Evolutionary conservation across 108 stramenopile species (phyloP).

Genomic region (Cyclotella cryptica): DNA sequence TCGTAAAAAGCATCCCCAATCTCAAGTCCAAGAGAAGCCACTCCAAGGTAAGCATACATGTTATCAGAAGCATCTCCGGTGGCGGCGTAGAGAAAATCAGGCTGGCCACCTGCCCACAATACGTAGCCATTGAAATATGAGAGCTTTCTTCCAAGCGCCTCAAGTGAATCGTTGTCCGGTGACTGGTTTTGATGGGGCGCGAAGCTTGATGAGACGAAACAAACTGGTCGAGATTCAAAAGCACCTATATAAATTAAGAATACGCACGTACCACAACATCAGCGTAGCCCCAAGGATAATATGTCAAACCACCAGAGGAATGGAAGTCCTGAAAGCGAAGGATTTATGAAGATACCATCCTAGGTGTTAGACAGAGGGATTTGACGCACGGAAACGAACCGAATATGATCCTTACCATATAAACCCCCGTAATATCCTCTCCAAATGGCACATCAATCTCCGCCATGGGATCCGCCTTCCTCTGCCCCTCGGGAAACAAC

Average conservation of each 20-base stretch:
- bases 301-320: conserved; percentile 49
- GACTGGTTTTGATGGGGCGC: conserved; percentile 2
- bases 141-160: conserved; percentile 51
- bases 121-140: conserved; percentile 28
- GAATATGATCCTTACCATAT: conserved; percentile 18
- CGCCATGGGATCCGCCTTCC: conserved; percentile 32
- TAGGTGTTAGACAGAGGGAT: neutral
- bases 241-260: conserved; percentile 15
- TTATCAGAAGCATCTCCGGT: conserved; percentile 54
- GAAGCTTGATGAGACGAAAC: neutral
- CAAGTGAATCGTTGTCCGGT: conserved; percentile 17
- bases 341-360: neutral
- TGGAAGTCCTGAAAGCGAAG: conserved; percentile 44
- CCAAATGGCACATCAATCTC: conserved; percentile 29
- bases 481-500: conserved; percentile 56
- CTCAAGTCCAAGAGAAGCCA: conserved; percentile 58
- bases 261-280: conserved; percentile 10
- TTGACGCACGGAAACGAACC: neutral
- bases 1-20: conserved; percentile 59
- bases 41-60: conserved; percentile 58
- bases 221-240: neutral
- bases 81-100: conserved; percentile 30
- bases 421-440: conserved; percentile 49
- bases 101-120: conserved; percentile 36
- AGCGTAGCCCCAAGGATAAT: conserved; percentile 58